phyloP scores from a whole-genome alignment of 106 monocot species.

The Acorus gramineus region DNA sequence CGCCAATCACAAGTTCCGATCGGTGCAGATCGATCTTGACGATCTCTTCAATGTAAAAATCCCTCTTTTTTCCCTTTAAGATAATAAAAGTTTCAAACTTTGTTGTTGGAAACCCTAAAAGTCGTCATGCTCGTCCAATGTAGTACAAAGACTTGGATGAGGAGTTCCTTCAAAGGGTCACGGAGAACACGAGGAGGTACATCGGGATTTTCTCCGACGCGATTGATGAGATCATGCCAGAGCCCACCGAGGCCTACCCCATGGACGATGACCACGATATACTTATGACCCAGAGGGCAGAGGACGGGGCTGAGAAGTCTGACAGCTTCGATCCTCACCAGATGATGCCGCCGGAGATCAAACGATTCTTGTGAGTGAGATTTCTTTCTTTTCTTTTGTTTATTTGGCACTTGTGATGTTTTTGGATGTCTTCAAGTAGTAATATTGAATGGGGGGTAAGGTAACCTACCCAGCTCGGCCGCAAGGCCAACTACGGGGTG shows the following conservation, averaged over 20 bases:
- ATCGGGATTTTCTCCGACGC: conserved; percentile 71
- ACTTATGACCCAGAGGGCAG: conserved; percentile 87
- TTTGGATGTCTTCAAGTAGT: too few relatives aligned
- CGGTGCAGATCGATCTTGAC: conserved; percentile 89
- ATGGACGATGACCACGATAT: conserved; percentile 88
- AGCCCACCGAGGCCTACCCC: conserved; percentile 60
- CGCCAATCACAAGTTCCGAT: conserved; percentile 67
- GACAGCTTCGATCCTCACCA: conserved; percentile 62
- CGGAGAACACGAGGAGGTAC: conserved; percentile 82
- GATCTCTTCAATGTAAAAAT: conserved; percentile 74
- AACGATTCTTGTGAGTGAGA: conserved; percentile 71
- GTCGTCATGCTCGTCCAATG: not conserved
- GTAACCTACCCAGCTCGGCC: too few relatives aligned
- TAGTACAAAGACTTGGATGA: conserved; percentile 94
- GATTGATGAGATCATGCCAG: conserved; percentile 85
- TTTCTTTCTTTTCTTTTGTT: not conserved
- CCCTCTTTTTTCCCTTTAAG: too few relatives aligned
- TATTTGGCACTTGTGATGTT: not conserved
- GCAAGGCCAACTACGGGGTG: too few relatives aligned
- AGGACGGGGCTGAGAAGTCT: conserved; percentile 49
- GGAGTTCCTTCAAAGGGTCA: conserved; percentile 74
- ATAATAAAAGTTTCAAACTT: too few relatives aligned
- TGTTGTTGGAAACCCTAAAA: not conserved
- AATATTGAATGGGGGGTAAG: too few relatives aligned
- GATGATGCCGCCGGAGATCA: conserved; percentile 93